A percentile compares a stretch with the other conserved stretches of the same genome.
These are phyloP conservation scores for Staphylotrichum longicolle DNA, from an alignment of 495 filamentous ascomycete species.

Conservation along the genomic window DNA sequence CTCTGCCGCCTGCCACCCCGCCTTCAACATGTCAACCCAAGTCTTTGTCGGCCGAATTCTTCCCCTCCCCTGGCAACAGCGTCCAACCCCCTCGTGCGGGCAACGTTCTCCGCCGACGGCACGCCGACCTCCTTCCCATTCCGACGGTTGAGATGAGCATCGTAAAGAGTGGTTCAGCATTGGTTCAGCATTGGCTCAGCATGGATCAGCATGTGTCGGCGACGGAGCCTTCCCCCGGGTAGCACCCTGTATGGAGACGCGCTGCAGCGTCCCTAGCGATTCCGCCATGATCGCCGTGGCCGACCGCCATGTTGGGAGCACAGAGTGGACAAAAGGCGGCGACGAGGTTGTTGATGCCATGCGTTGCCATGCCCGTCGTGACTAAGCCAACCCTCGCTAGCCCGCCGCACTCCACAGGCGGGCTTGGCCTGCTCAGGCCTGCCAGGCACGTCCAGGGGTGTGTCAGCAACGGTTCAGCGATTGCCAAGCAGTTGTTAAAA, in stretches of 20 bases:
- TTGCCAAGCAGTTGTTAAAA: too few relatives aligned
- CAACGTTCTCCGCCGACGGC: neutral
- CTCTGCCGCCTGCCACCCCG: neutral
- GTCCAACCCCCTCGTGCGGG: neutral
- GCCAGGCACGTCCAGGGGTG: too few relatives aligned
- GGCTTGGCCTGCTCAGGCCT: too few relatives aligned
- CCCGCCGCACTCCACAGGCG: too few relatives aligned
- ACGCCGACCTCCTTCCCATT: neutral
- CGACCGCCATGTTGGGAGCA: neutral
- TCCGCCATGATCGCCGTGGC: neutral
- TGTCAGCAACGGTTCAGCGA: too few relatives aligned
- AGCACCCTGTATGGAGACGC: neutral
- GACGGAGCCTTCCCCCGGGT: neutral
- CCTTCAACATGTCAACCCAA: neutral
- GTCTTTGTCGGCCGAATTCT: neutral
- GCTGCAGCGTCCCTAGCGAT: neutral
- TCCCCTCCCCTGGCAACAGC: neutral
- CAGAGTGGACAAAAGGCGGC: slow-evolving; percentile 3
- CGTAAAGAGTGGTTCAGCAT: slow-evolving; percentile 8
- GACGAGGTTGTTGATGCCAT: too few relatives aligned
- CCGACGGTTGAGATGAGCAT: neutral
- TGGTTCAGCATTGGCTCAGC: slow-evolving; percentile 14
- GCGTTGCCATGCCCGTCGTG: too few relatives aligned
- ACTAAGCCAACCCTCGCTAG: too few relatives aligned
- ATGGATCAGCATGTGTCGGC: neutral